phyloP scores from a whole-genome alignment of 805 yeast genomes.

The Komagataella kurtzmanii region DNA sequence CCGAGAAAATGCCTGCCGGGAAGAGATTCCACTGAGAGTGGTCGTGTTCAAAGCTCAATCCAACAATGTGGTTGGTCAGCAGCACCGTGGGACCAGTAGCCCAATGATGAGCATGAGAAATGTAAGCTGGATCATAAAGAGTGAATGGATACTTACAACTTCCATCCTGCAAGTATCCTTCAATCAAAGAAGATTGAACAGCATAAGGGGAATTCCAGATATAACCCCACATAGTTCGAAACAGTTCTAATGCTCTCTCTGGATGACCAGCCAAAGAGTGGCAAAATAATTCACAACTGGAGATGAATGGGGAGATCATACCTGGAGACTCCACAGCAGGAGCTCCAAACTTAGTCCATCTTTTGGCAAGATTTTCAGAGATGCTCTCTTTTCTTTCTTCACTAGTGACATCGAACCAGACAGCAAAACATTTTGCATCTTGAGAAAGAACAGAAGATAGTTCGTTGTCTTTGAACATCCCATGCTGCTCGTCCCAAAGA shows the following conservation, averaged over 20 bases:
- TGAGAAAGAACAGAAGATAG: slow-evolving; percentile 4
- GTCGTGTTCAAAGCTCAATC: slow-evolving; percentile 1
- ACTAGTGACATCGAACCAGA: slow-evolving; percentile 2
- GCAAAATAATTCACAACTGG: slow-evolving; percentile 3
- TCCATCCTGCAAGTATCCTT: slow-evolving; percentile 5
- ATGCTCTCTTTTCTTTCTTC: slow-evolving; percentile 2
- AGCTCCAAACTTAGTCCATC: slow-evolving; percentile 6
- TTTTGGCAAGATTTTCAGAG: slow-evolving; percentile 2
- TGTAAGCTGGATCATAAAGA: slow-evolving; percentile 5
- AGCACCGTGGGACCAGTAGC: slow-evolving; percentile 4
- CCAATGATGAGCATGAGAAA: slow-evolving; percentile 6
- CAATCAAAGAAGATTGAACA: slow-evolving; percentile 5
- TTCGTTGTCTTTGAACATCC: slow-evolving; percentile 4
- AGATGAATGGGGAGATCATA: slow-evolving; percentile 5
- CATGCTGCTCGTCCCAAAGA: slow-evolving; percentile 4
- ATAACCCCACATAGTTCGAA: slow-evolving; percentile 6
- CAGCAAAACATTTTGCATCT: slow-evolving; percentile 3
- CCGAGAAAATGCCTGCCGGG: slow-evolving; percentile 4
- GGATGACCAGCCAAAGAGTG: slow-evolving; percentile 4
- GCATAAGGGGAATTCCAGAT: slow-evolving; percentile 6
- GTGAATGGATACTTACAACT: slow-evolving; percentile 5
- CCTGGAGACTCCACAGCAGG: slow-evolving; percentile 3
- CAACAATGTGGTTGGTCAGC: slow-evolving; percentile 4
- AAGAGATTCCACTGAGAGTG: slow-evolving; percentile 3
- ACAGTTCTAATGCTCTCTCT: slow-evolving; percentile 3